Evolutionary conservation across 306 rosid genomes (phyloP), one percentile per base, ranked within the genome.

Genomic region (Castanea sativa): DNA sequence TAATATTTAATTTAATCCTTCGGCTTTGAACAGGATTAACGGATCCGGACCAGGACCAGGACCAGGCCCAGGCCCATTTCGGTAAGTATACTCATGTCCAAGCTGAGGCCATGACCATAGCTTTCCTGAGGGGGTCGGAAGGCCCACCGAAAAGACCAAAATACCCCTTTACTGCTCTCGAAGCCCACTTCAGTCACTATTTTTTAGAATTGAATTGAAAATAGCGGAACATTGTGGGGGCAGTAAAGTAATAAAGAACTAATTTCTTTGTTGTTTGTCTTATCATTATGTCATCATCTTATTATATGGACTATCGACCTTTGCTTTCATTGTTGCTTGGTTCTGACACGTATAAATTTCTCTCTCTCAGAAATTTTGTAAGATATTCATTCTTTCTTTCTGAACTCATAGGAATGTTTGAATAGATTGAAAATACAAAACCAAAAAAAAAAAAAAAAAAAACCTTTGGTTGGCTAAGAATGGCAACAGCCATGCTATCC

Each of bases 401-500:
- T 0, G 72, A 33, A 18, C 3, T 18, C 8, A 33, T 8, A 18
- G 68, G 52, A 10, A 85, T 76, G 88, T 78, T 67, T 80, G 49
- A 83, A 51, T 74, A 75, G 79, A 76, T 81, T 49, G 12, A 0
- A 49, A 49, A 49, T 11, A 49, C 45, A 38, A 38, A 38, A 38
- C 45, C 45, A 2, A 49, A 12, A 49, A 13, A 49, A 9, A 3
- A 71, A 59, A 59, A 53, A 72, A 9, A 3, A 71, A 59, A 59
- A 53, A 72, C 56, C 55, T 61, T 55, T 68, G 71, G 77, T 77
- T 56, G 81, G 59, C 51, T 72, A 76, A 76, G 67, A 80, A 90
- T 91, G 97, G 76, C 90, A 45, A 74, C 88, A 60, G 78, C 83
- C 79, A 29, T 79, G 52, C 76, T 65, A 33, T 67, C 76, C 52